phyloP scores from a whole-genome alignment of 2,329 filamentous ascomycete genomes.

The Chalaropsis ovoidea region DNA sequence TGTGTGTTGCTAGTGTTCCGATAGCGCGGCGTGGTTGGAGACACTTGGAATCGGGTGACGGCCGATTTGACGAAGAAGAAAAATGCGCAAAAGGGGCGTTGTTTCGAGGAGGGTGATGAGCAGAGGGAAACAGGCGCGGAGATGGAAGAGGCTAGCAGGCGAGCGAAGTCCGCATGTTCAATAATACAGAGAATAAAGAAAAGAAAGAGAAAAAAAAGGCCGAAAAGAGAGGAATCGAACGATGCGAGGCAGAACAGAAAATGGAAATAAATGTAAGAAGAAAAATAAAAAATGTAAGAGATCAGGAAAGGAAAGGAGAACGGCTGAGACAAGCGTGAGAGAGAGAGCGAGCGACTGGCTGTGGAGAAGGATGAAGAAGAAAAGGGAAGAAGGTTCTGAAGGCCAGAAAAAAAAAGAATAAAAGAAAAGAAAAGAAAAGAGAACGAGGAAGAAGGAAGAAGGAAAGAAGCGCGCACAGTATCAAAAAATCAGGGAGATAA shows the following conservation, averaged over 20 bases:
- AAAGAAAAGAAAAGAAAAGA: slow-evolving; percentile 23
- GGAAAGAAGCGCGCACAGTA: neutral
- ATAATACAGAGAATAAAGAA: slow-evolving; percentile 10
- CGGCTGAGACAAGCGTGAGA: slow-evolving; percentile 20
- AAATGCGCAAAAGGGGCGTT: neutral
- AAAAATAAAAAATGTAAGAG: slow-evolving; percentile 8
- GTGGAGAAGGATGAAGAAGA: slow-evolving; percentile 22
- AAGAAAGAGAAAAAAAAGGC: slow-evolving; percentile 5
- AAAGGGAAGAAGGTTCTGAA: slow-evolving; percentile 2
- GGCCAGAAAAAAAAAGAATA: slow-evolving; percentile 24
- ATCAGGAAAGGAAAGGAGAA: slow-evolving; percentile 21
- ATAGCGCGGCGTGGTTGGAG: neutral
- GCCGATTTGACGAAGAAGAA: neutral
- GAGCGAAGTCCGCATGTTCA: slow-evolving; percentile 1
- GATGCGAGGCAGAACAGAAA: neutral
- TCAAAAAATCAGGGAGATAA: slow-evolving; percentile 25
- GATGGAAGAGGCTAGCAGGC: slow-evolving; percentile 6
- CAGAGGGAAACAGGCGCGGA: slow-evolving; percentile 2
- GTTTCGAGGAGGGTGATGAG: neutral
- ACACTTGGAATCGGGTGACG: neutral
- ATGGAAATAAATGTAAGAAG: neutral
- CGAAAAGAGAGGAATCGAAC: neutral
- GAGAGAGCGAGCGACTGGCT: slow-evolving; percentile 16
- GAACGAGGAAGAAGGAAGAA: slow-evolving; percentile 24
- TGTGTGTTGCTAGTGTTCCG: too few species aligned